Evolutionary conservation across 192 early-diverging fungal genomes (phyloP), one percentile per base, ranked within the genome.

Genomic region (Gonapodya prolifera): DNA sequence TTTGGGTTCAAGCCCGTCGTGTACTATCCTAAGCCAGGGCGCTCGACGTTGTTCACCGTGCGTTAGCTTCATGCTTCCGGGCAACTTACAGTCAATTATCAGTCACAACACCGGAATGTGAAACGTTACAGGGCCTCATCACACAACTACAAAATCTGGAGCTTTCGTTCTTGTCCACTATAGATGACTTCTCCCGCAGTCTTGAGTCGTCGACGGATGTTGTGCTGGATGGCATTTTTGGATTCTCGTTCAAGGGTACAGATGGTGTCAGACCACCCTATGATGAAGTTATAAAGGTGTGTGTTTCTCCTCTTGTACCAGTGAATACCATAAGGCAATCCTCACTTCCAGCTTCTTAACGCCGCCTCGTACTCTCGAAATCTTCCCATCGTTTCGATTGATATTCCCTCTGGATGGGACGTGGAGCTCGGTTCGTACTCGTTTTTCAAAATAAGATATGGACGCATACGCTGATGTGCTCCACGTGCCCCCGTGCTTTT

Each of bases 391-490:
- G 85, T 88, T 2, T 85, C 90, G 30, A 93, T 99, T 34, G 97
- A 99, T 79, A 92, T 99, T 78, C 97, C 97, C 16, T 93, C 92
- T 18, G 95, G 94, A 16, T 99, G 96, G 96, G 89, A 98, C 80
- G 96, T 99, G 0, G 94, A 94, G 73, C 76, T 88, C 77, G 97
- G 96, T 83, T 85, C 76, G 13, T 79, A 70, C 33, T 2, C 29
- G 23, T 34, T 23, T 34, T 75, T 34, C 18, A 23, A 30, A 30
- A 35, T 30, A 32, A 17, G 34, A 23, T 33, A 76, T 70, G n/a
- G n/a, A n/a, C n/a, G n/a, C n/a, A n/a, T n/a, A n/a, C n/a, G n/a
- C n/a, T n/a, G n/a, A n/a, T n/a, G n/a, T n/a, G n/a, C 69, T 79
- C 61, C 33, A 16, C 29, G 23, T 34, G n/a, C n/a, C n/a, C n/a